phyloP scores from a whole-genome alignment of 169 alveolate species.

The Cryptosporidium sp. region DNA sequence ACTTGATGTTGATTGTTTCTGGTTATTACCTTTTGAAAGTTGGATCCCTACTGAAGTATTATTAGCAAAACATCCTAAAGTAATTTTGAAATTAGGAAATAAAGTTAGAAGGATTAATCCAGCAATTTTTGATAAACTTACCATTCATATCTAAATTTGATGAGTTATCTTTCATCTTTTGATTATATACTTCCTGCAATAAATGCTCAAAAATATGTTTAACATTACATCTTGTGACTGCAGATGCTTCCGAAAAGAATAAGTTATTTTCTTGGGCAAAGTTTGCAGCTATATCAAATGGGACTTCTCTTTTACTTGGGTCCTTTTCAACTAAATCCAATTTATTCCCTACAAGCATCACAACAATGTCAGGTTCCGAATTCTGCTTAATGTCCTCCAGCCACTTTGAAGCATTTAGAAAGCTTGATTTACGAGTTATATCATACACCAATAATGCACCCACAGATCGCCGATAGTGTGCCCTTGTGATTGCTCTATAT shows the following conservation, averaged over 20 bases:
- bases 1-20: constrained; percentile 37
- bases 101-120: not conserved
- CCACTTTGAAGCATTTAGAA: constrained; percentile 90
- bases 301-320: constrained; percentile 92
- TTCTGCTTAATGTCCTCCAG: constrained; percentile 96
- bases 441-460: constrained; percentile 97
- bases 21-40: constrained; percentile 27
- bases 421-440: constrained; percentile 91
- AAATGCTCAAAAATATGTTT: constrained; percentile 96
- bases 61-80: constrained; percentile 52
- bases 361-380: constrained; percentile 98
- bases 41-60: constrained; percentile 47
- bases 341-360: constrained; percentile 98
- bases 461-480: constrained; percentile 94
- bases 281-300: constrained; percentile 83
- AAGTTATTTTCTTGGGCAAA: constrained; percentile 92
- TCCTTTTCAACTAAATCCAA: constrained; percentile 94
- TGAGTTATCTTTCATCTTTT: constrained; percentile 64
- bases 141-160: constrained; percentile 53
- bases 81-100: not conserved
- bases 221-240: constrained; percentile 95
- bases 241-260: constrained; percentile 95
- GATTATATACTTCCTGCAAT: constrained; percentile 88
- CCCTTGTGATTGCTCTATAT: constrained; percentile 93
- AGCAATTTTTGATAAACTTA: constrained; percentile 11